Conservation (phyloP, 768 basidiomycete genomes). For the Panellus pusillus region DNA sequence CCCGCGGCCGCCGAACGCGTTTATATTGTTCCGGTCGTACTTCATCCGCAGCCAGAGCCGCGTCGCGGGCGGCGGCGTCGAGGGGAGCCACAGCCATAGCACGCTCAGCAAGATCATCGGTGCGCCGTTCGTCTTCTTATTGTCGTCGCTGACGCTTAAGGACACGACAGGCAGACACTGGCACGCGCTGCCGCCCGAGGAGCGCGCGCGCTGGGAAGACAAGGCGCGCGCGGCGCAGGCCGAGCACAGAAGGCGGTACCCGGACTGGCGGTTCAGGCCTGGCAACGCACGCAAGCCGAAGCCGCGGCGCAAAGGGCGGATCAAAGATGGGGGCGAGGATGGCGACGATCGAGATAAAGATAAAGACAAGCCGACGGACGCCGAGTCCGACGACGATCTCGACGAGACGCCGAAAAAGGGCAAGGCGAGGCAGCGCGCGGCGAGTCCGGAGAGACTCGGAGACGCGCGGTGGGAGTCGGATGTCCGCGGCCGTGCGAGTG, state of each 20-base stretch:
- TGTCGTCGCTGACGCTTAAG: too few species aligned
- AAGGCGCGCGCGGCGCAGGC: constrained; percentile 70
- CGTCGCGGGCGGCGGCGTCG: too few species aligned
- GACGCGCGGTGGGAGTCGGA: too few species aligned
- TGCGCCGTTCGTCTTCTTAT: too few species aligned
- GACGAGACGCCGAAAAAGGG: constrained; percentile 29
- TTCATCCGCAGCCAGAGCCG: constrained; percentile 75
- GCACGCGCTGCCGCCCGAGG: constrained; percentile 66
- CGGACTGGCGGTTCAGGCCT: constrained; percentile 81
- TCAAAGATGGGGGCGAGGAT: constrained; percentile 32
- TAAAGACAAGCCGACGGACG: constrained; percentile 8
- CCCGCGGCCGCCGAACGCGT: constrained; percentile 82
- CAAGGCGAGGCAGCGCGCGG: neutral
- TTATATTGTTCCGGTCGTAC: constrained; percentile 80
- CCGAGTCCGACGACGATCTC: constrained; percentile 12
- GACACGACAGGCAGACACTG: constrained; percentile 80
- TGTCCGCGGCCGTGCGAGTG: too few species aligned
- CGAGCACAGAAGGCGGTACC: constrained; percentile 73
- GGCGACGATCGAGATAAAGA: constrained; percentile 12
- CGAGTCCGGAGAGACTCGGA: neutral
- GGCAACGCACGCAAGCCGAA: constrained; percentile 34
- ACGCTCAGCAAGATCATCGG: constrained; percentile 83
- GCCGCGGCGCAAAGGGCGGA: constrained; percentile 35
- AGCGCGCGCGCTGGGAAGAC: constrained; percentile 75
- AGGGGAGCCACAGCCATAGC: constrained; percentile 79